phyloP scores from a whole-genome alignment of 106 monocot genomes.

The Vanilla planifolia region DNA sequence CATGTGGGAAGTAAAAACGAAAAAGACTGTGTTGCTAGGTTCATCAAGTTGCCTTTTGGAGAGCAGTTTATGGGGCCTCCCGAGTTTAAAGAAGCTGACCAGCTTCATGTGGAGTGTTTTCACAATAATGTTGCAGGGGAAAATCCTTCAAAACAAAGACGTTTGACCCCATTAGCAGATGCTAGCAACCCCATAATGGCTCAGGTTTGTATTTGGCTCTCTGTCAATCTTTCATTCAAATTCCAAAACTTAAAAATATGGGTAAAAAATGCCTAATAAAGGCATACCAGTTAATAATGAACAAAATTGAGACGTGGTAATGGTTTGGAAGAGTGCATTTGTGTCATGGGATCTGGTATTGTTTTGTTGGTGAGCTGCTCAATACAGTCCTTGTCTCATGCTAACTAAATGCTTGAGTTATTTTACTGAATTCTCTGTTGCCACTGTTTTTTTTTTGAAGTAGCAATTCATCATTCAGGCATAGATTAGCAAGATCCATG shows the following conservation, averaged over 20 bases:
- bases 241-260: background rate
- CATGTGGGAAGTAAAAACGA: conserved; percentile 77
- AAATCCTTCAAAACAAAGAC: conserved; percentile 31
- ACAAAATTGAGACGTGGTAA: too few species aligned
- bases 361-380: too few species aligned
- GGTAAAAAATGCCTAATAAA: too few species aligned
- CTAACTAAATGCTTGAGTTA: too few species aligned
- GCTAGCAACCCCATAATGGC: conserved; percentile 97
- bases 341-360: too few species aligned
- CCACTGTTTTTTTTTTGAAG: too few species aligned
- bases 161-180: conserved; percentile 75
- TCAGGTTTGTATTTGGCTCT: conserved; percentile 44
- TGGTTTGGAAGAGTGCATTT: too few species aligned
- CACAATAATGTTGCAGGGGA: conserved; percentile 13
- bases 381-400: too few species aligned
- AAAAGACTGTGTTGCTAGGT: conserved; percentile 83
- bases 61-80: conserved; percentile 66
- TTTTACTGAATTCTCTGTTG: too few species aligned
- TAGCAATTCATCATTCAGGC: too few species aligned
- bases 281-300: too few species aligned
- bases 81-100: conserved; percentile 20
- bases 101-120: conserved; percentile 9
- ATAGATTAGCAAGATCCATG: too few species aligned
- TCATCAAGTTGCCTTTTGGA: conserved; percentile 76
- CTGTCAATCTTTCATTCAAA: background rate